Percentiles rank a stretch among this genome's conserved stretches.
Evolutionary conservation across 495 filamentous ascomycete genomes (phyloP).

Genomic region (Trichoderma erinaceum): DNA sequence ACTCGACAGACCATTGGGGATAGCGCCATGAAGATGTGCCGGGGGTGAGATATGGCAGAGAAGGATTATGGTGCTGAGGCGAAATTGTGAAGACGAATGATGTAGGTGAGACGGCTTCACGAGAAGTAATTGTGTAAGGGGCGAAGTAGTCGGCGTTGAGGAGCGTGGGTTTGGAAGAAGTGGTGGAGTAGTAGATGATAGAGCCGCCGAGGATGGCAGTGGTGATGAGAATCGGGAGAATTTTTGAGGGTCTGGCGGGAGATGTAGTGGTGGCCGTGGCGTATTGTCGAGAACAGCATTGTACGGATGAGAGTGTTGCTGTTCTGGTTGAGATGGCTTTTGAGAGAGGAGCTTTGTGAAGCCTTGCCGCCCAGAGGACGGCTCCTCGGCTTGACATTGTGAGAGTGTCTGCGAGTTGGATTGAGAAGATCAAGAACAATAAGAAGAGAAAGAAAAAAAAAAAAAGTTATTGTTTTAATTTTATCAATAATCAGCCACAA

Average conservation of each 20-base stretch:
- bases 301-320: not conserved
- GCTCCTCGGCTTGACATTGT: not conserved
- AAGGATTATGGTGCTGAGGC: conserved; percentile 25
- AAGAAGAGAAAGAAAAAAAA: too few relatives aligned
- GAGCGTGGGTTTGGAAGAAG: conserved; percentile 11
- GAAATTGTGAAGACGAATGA: conserved; percentile 68
- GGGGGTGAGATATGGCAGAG: conserved; percentile 14
- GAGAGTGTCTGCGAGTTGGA: not conserved
- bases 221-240: conserved; percentile 5
- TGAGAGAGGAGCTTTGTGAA: not conserved
- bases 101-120: conserved; percentile 64
- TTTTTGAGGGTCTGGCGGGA: not conserved
- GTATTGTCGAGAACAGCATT: not conserved
- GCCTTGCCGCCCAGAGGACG: not conserved
- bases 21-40: conserved; percentile 28
- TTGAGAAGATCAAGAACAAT: too few relatives aligned
- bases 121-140: conserved; percentile 56
- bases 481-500: not conserved
- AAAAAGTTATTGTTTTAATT: not conserved
- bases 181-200: conserved; percentile 9
- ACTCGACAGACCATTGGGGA: conserved; percentile 79
- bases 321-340: not conserved
- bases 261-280: not conserved
- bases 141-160: conserved; percentile 51
- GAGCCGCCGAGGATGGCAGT: conserved; percentile 1